Percentiles rank a stretch among this genome's conserved stretches.
Conservation (phyloP, 495 filamentous ascomycete genomes). For the Podospora sp. region DNA sequence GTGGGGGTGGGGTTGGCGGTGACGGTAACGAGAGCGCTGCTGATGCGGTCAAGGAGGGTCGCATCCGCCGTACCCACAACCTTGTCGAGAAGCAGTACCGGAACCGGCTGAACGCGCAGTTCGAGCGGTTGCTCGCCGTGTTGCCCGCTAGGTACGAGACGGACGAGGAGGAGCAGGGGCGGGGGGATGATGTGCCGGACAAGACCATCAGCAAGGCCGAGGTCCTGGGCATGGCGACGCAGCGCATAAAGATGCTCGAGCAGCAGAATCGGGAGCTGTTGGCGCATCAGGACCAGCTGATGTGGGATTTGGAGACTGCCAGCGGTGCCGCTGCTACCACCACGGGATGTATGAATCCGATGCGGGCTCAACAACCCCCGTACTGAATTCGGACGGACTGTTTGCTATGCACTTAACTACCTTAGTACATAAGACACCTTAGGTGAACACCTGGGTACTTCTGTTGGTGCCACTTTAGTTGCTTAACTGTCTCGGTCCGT, state of each 20-base stretch:
- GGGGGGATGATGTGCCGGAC: slow-evolving; percentile 6
- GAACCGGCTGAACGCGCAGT: slow-evolving; percentile 11
- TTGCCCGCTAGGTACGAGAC: slow-evolving; percentile 9
- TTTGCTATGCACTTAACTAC: slow-evolving; percentile 10
- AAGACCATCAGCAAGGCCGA: slow-evolving; percentile 11
- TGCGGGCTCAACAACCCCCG: slow-evolving; percentile 1
- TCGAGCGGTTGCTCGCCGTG: slow-evolving; percentile 7
- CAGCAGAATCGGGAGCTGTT: slow-evolving; percentile 11
- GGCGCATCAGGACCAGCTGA: slow-evolving; percentile 11
- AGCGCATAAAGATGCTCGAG: slow-evolving; percentile 7
- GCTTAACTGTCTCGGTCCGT: slow-evolving; percentile 8
- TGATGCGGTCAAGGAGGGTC: slow-evolving; percentile 9
- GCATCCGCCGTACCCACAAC: slow-evolving; percentile 5
- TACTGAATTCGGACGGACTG: slow-evolving; percentile 12
- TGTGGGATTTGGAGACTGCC: slow-evolving; percentile 12
- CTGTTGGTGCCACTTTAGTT: slow-evolving; percentile 10
- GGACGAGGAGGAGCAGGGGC: slow-evolving; percentile 6
- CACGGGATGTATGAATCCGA: slow-evolving; percentile 1
- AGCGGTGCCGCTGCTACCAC: slow-evolving; percentile 8
- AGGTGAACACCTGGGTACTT: slow-evolving; percentile 9
- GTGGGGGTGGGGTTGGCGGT: slow-evolving; percentile 1
- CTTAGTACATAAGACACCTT: slow-evolving; percentile 9
- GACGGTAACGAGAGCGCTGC: slow-evolving; percentile 6
- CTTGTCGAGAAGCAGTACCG: slow-evolving; percentile 8
- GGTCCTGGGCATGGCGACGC: slow-evolving; percentile 9